Percentiles rank a stretch among this genome's conserved stretches.
phyloP scores from a whole-genome alignment of 2,329 filamentous ascomycete species.

The Fusarium chuoi region DNA sequence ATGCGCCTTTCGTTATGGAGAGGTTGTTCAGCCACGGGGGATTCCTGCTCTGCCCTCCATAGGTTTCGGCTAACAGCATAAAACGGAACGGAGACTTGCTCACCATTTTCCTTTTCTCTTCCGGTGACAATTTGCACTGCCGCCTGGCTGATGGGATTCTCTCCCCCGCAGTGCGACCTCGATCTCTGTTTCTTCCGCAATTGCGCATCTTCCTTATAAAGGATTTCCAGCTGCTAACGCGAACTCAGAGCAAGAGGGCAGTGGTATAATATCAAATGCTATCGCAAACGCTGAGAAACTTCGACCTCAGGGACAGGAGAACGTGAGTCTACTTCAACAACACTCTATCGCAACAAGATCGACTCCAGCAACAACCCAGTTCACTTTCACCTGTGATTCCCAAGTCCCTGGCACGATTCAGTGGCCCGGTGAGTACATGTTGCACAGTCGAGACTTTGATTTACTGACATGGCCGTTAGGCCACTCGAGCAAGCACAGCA shows the following conservation, averaged over 20 bases:
- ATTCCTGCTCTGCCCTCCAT: background rate
- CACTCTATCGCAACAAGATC: slow-evolving; percentile 66
- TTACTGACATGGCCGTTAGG: slow-evolving; percentile 35
- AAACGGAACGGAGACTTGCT: background rate
- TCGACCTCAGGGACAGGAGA: slow-evolving; percentile 76
- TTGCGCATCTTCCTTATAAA: background rate
- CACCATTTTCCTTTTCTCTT: background rate
- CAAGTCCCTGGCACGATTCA: slow-evolving; percentile 83
- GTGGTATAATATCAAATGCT: slow-evolving; percentile 89
- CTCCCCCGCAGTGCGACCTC: background rate
- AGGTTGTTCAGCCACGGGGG: background rate
- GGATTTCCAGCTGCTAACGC: slow-evolving; percentile 19
- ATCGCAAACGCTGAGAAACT: slow-evolving; percentile 87
- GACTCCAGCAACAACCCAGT: slow-evolving; percentile 82
- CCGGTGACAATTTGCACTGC: background rate
- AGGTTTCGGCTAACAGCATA: slow-evolving; percentile 3
- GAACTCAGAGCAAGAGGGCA: slow-evolving; percentile 56
- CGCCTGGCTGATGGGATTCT: background rate
- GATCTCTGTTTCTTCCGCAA: background rate
- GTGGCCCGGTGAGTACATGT: slow-evolving; percentile 68
- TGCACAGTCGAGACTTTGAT: background rate
- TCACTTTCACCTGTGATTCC: slow-evolving; percentile 96
- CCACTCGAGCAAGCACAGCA: slow-evolving; percentile 38
- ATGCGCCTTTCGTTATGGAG: background rate
- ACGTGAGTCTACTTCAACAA: slow-evolving; percentile 80